Evolutionary conservation across 352 stramenopile species (phyloP).

Genomic region (Globisporangium echinulatum): DNA sequence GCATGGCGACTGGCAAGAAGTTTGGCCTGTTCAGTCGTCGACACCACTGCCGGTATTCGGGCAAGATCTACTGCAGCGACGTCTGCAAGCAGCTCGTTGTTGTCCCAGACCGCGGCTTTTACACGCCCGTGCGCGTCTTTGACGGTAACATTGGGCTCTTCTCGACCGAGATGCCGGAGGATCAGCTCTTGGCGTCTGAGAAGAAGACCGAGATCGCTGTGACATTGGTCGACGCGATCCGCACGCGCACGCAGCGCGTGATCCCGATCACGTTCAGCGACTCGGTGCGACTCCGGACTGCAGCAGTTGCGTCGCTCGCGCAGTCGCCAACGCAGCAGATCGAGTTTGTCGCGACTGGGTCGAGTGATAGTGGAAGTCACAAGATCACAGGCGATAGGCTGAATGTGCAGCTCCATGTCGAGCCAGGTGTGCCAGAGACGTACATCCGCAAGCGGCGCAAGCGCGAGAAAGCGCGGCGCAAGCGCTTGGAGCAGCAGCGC

Average conservation of each 20-base stretch:
- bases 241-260: conserved; percentile 30
- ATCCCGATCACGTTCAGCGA: conserved; percentile 75
- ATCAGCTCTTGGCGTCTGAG: conserved; percentile 71
- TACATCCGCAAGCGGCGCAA: conserved; percentile 86
- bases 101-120: conserved; percentile 79
- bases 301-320: conserved; percentile 14
- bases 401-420: conserved; percentile 48
- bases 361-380: conserved; percentile 10
- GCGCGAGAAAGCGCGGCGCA: conserved; percentile 73
- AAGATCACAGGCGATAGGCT: conserved; percentile 38
- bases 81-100: conserved; percentile 71
- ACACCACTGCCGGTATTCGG: conserved; percentile 84
- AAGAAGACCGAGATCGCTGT: conserved; percentile 87
- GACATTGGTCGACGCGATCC: conserved; percentile 76
- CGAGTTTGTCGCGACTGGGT: conserved; percentile 32
- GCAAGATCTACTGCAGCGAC: conserved; percentile 84
- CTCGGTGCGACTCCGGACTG: conserved; percentile 47
- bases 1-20: conserved; percentile 82
- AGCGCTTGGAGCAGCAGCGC: conserved; percentile 60
- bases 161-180: conserved; percentile 77
- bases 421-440: conserved; percentile 63
- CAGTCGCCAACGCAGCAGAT: conserved; percentile 59
- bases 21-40: conserved; percentile 85
- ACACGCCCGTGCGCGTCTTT: conserved; percentile 71
- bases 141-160: conserved; percentile 76